A percentile compares a stretch with the other conserved stretches of the same genome.
These are phyloP conservation scores for Davidsoniella virescens DNA, from an alignment of 2,329 filamentous ascomycete species.

Conservation along the genomic window DNA sequence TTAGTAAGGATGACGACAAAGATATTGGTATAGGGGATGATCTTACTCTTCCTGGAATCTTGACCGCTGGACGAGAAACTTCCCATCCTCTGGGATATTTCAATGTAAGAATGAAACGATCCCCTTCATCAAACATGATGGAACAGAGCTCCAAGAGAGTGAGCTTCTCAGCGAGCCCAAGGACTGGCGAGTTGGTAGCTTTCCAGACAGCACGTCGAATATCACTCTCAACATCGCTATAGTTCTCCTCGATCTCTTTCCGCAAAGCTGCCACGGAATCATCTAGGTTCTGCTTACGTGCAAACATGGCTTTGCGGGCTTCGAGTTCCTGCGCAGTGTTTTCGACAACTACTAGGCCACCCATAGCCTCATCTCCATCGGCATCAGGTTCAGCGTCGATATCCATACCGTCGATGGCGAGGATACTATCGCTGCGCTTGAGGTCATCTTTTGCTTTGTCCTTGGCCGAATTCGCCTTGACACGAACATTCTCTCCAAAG, in stretches of 20 bases:
- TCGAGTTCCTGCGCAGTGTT: conserved; percentile 31
- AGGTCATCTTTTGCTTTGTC: background rate
- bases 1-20: background rate
- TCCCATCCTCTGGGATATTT: conserved; percentile 27
- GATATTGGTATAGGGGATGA: background rate
- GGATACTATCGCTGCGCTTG: conserved; percentile 9
- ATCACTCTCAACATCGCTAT: conserved; percentile 22
- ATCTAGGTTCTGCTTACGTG: conserved; percentile 46
- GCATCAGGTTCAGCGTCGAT: conserved; percentile 21
- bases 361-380: conserved; percentile 12
- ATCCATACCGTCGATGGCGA: conserved; percentile 12
- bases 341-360: conserved; percentile 25
- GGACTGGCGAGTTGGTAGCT: conserved; percentile 24
- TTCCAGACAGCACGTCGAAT: conserved; percentile 28
- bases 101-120: conserved; percentile 26
- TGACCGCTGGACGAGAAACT: conserved; percentile 21
- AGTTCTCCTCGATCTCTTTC: conserved; percentile 29
- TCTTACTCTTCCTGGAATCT: conserved; percentile 24
- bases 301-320: conserved; percentile 44
- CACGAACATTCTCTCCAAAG: conserved; percentile 33
- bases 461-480: conserved; percentile 3
- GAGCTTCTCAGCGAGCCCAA: conserved; percentile 27
- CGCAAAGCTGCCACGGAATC: conserved; percentile 32
- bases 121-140: conserved; percentile 31
- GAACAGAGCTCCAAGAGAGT: conserved; percentile 28